phyloP scores from a whole-genome alignment of 2,329 filamentous ascomycete species.

The Fusarium chaquense region DNA sequence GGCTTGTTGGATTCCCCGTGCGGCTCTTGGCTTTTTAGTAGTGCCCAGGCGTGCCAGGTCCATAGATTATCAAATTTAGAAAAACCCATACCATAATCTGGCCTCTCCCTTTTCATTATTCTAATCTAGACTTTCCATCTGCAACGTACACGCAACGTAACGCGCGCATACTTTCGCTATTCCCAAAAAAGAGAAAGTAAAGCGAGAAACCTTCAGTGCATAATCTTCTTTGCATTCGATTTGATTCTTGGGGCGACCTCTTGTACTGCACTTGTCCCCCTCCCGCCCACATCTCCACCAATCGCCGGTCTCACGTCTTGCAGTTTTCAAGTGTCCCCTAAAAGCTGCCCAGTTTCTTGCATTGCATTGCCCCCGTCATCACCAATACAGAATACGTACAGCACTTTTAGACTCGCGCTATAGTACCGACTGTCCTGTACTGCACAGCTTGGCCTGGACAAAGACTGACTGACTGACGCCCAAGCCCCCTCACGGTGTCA shows the following conservation, averaged over 20 bases:
- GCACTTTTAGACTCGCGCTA: constrained; percentile 6
- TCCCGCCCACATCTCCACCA: constrained; percentile 37
- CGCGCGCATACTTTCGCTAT: constrained; percentile 10
- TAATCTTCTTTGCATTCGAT: constrained; percentile 36
- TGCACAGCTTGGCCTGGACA: constrained; percentile 25
- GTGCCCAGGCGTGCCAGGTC: constrained; percentile 8
- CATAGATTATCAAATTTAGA: constrained; percentile 37
- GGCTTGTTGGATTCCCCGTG: constrained; percentile 30
- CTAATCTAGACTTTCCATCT: constrained; percentile 16
- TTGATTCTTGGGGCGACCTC: constrained; percentile 34
- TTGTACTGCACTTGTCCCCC: constrained; percentile 30
- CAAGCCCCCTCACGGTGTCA: constrained; percentile 45
- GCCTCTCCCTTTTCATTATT: constrained; percentile 25
- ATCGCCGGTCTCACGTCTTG: constrained; percentile 30
- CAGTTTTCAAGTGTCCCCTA: constrained; percentile 20
- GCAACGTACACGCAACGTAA: constrained; percentile 11
- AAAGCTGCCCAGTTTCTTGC: constrained; percentile 35
- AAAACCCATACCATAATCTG: constrained; percentile 42
- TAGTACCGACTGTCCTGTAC: neutral
- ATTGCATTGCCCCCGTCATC: constrained; percentile 34
- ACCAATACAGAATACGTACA: constrained; percentile 24
- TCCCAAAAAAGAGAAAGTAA: constrained; percentile 5
- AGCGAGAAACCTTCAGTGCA: constrained; percentile 4
- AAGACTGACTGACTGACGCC: constrained; percentile 33
- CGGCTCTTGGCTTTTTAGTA: constrained; percentile 42